Evolutionary conservation across 805 yeast genomes (phyloP), one percentile per base, ranked within the genome.

Genomic region (Kluyveromyces siamensis): DNA sequence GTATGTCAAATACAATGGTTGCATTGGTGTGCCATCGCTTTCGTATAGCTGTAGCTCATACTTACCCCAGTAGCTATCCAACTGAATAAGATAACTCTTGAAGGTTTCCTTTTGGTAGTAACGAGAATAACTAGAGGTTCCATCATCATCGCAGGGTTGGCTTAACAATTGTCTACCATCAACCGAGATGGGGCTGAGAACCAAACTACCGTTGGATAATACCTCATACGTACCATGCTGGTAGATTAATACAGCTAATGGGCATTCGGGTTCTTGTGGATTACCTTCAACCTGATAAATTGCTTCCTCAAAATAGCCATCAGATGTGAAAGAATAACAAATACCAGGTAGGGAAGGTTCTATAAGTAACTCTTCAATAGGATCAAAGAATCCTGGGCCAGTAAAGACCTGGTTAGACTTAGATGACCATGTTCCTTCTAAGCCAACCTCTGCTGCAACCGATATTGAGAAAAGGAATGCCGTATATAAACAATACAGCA

Each of bases 321-420:
- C 98, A 21, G 76, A 83, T 1, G 97, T 90, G 72, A 93, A 93
- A 2, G 96, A 87, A 68, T 83, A 87, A 6, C 95, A 83, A 48
- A 91, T 79, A 37, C 99, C 99, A 1, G 99, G 96, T 40, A 93
- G 74, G 8, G 90, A 91, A 2, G 99, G 99, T 65, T 93, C 99
- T 52, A 89, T 87, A 50, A 93, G 72, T 16, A 91, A 77, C 67
- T 93, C 99, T 63, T 91, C 96, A 27, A 89, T 85, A 2, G 99
- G 99, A 66, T 93, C 98, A 65, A 80, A 93, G 63, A 93, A 93
- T 2, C 90, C 85, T 7, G 98, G 96, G 0, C 99, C 99, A 1
- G 99, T 93, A 71, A 91, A 83, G 8, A 93, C 99, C 11, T 95
- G 81, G 65, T 86, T 87, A 11, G 97, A 82, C 67, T 93, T 93